Base-by-base conservation (phyloP, 225 moss, liverwort and hornwort species). In the Physcomitrium patens region DNA sequence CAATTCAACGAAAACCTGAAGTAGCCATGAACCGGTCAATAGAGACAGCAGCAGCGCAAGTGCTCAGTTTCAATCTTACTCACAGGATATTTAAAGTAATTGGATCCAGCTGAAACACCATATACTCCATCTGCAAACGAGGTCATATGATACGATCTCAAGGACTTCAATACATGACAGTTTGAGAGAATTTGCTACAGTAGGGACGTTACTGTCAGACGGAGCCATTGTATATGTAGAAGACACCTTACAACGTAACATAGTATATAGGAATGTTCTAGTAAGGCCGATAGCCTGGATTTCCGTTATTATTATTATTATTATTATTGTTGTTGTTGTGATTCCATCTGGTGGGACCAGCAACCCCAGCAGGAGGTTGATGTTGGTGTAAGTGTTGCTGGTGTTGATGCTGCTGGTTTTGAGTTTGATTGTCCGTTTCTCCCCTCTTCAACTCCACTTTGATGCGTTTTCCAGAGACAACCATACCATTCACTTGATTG, bases 401-500 rank as follows among this genome's bases (percentile, higher is more conserved):
- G 6, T 70, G 81, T 77, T 86, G 83, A 41, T 20, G 73, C 22
- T 81, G 77, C 44, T 76, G 77, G 49, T 80, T 65, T 41, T 84
- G 80, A 55, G 65, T 76, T 67, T 83, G 88, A 71, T 70, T 79
- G 53, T 86, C 81, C 10, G 27, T 27, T 24, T 89, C 84, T 67
- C 75, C 75, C 10, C 72, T 86, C 66, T 89, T 84, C 23, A 89
- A 80, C 72, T 89, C 89, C 84, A 86, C 86, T 80, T 86, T 89
- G 23, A 86, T 82, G 57, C 86, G 89, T 84, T 89, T 89, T 27
- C 89, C 89, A 70, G 86, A 86, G 23, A 89, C 50, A 68, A 83
- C 71, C 89, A 89, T 89, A 86, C 86, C 89, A 84, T 89, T 89
- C 8, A 89, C 65, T 70, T 86, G 86, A 5, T 71, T 84, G 64